Percentiles rank a stretch among this genome's conserved stretches.
These are phyloP conservation scores for Thyridium curvatum DNA, from an alignment of 2,329 filamentous ascomycete genomes.

Conservation along the genomic window DNA sequence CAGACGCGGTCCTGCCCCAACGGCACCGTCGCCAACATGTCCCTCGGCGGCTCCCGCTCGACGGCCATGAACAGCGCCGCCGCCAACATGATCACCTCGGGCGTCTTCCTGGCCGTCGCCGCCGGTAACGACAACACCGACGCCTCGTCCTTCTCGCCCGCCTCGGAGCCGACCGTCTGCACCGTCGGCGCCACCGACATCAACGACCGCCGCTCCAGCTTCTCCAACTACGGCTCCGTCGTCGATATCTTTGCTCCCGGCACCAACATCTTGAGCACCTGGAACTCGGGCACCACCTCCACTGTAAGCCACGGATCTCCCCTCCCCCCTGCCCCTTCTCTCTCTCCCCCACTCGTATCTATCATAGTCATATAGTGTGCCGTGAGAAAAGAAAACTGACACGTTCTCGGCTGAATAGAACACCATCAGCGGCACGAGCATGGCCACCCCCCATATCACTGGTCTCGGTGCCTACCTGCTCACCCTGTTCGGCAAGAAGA, in stretches of 20 bases:
- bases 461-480: constrained; percentile 33
- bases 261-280: constrained; percentile 38
- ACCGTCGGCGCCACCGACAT: constrained; percentile 44
- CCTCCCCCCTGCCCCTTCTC: background rate
- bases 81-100: constrained; percentile 33
- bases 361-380: no score
- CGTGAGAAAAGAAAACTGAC: background rate
- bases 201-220: constrained; percentile 33
- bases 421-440: constrained; percentile 40
- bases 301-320: constrained; percentile 10
- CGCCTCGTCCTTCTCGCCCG: constrained; percentile 38
- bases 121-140: constrained; percentile 45
- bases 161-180: constrained; percentile 39
- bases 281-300: constrained; percentile 32
- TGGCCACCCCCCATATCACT: constrained; percentile 26
- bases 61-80: constrained; percentile 44
- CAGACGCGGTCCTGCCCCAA: constrained; percentile 27
- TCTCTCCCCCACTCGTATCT: no score
- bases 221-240: constrained; percentile 44
- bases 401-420: constrained; percentile 16
- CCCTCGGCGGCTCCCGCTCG: constrained; percentile 42
- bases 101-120: constrained; percentile 48
- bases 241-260: constrained; percentile 49
- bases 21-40: constrained; percentile 50
- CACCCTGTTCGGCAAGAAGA: constrained; percentile 30